A percentile compares a stretch with the other conserved stretches of the same genome.
These are phyloP conservation scores for Pezicula carpinea DNA, from an alignment of 2,329 filamentous ascomycete species.

Conservation along the genomic window DNA sequence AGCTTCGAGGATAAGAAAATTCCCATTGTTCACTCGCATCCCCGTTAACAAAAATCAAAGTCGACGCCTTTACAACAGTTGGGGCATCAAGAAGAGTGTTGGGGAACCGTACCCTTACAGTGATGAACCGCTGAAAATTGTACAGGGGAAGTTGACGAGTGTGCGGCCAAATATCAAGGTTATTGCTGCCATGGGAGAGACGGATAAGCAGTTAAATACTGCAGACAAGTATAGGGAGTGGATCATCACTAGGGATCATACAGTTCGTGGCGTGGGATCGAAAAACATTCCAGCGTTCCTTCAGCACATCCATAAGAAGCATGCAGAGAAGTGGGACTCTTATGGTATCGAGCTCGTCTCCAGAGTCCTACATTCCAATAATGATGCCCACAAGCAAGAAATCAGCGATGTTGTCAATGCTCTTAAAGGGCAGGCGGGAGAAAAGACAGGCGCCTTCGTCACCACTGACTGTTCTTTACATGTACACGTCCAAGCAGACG, in stretches of 20 bases:
- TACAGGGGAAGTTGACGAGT: not conserved
- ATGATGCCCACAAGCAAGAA: not conserved
- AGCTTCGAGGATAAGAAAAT: not conserved
- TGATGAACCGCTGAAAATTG: not conserved
- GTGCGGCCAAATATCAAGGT: not conserved
- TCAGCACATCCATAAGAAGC: not conserved
- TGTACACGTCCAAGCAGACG: conserved; percentile 1
- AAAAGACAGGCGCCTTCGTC: not conserved
- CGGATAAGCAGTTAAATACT: not conserved
- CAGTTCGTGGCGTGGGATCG: not conserved
- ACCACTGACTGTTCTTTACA: conserved; percentile 2
- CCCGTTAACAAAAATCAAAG: not conserved
- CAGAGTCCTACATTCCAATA: not conserved
- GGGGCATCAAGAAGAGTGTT: not conserved
- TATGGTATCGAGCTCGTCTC: conserved; percentile 3
- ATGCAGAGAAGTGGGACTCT: conserved; percentile 2
- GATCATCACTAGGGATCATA: conserved; percentile 2
- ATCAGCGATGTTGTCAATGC: not conserved
- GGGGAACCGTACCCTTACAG: not conserved
- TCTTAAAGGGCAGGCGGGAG: not conserved
- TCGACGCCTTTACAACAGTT: not conserved
- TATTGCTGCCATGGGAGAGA: not conserved
- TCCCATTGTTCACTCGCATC: not conserved
- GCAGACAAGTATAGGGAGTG: not conserved
- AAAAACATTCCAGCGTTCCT: not conserved